Evolutionary conservation across 2,329 filamentous ascomycete genomes (phyloP).

Genomic region (Alternaria triticina): DNA sequence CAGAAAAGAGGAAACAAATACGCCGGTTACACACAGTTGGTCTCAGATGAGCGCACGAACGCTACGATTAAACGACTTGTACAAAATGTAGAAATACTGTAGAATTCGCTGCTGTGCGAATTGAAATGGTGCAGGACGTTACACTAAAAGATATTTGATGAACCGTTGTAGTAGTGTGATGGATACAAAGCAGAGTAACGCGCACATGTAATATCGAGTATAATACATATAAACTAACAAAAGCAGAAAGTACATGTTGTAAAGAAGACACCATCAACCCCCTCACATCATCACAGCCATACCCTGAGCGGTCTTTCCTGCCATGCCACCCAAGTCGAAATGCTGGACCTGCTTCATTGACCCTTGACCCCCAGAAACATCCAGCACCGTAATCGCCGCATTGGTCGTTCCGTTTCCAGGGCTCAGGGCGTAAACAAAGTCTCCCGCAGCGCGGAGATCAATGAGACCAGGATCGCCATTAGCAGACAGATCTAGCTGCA

Average conservation of each 20-base stretch:
- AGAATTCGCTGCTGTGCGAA: not conserved
- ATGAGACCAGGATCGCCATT: slow-evolving; percentile 61
- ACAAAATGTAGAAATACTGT: not conserved
- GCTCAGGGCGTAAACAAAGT: slow-evolving; percentile 64
- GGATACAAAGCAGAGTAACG: not conserved
- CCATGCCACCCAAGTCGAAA: slow-evolving; percentile 36
- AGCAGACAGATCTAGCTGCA: slow-evolving; percentile 46
- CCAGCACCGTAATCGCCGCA: slow-evolving; percentile 50
- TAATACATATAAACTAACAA: not conserved
- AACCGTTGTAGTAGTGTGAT: not conserved
- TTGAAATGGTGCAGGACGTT: not conserved
- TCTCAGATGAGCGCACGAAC: not conserved
- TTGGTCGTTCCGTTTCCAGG: slow-evolving; percentile 57
- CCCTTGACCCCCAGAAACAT: slow-evolving; percentile 34
- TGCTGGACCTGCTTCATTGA: slow-evolving; percentile 47
- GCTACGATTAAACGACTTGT: not conserved
- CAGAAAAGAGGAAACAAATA: slow-evolving; percentile 22
- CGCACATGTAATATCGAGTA: not conserved
- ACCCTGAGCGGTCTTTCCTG: slow-evolving; percentile 43
- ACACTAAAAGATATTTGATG: not conserved
- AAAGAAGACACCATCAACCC: not conserved
- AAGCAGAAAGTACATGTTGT: not conserved
- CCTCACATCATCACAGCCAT: slow-evolving; percentile 40
- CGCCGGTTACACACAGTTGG: slow-evolving; percentile 32
- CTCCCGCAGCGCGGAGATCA: slow-evolving; percentile 60